Conservation (phyloP, 1,139 yeast species). For the Blastobotrys elegans region DNA sequence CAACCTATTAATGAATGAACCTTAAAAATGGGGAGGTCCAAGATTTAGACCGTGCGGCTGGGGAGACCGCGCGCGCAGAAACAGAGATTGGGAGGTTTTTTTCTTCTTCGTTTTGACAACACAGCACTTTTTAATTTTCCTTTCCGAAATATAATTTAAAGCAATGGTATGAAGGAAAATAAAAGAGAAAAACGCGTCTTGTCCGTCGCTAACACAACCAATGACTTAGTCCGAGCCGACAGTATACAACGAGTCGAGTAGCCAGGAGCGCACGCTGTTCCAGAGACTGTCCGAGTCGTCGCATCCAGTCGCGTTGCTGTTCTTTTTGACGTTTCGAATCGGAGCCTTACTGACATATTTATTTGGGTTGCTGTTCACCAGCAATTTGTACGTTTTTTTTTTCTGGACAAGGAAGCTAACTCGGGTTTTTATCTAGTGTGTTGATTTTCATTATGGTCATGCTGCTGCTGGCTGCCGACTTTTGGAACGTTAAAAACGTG, state of each 20-base stretch:
- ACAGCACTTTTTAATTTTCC: too few species aligned
- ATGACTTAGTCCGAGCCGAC: conserved; percentile 5
- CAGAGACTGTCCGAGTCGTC: conserved; percentile 56
- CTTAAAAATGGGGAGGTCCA: too few species aligned
- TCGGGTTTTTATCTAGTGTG: conserved; percentile 43
- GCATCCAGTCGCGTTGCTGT: conserved; percentile 73
- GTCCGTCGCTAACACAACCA: too few species aligned
- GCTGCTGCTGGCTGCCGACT: conserved; percentile 76
- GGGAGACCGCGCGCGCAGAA: too few species aligned
- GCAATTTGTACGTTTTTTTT: conserved; percentile 43
- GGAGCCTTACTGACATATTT: conserved; percentile 61
- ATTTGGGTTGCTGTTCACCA: conserved; percentile 64
- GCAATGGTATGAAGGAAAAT: too few species aligned
- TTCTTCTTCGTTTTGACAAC: too few species aligned
- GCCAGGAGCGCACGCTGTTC: conserved; percentile 27
- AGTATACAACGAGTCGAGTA: conserved; percentile 3
- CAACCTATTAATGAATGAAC: too few species aligned
- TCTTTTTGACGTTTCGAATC: conserved; percentile 58
- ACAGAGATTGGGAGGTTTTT: too few species aligned
- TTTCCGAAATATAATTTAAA: too few species aligned
- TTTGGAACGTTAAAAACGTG: conserved; percentile 90
- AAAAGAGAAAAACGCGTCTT: too few species aligned
- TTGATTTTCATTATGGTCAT: conserved; percentile 74
- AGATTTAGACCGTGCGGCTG: too few species aligned
- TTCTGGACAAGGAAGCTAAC: background rate